Evolutionary conservation across 2,329 filamentous ascomycete species (phyloP).

Genomic region (Fusarium veterinarium): DNA sequence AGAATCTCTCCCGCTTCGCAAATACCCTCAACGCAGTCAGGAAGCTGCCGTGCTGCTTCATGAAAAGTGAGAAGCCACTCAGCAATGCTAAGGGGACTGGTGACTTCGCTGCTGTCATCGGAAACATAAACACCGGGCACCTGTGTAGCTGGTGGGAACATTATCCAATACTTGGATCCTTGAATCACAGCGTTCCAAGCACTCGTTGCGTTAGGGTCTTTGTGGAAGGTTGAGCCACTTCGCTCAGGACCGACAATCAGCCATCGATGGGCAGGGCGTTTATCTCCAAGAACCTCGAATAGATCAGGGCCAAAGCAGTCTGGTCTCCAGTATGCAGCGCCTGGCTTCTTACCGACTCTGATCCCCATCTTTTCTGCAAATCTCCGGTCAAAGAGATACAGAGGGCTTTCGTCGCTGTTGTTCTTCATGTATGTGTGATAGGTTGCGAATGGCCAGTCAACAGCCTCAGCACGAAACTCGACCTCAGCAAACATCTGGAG

Average conservation of each 20-base stretch:
- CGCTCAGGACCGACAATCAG: conserved; percentile 88
- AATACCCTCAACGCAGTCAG: conserved; percentile 86
- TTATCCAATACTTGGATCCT: conserved; percentile 97
- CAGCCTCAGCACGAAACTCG: conserved; percentile 88
- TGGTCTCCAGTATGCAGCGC: conserved; percentile 79
- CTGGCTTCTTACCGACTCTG: conserved; percentile 64
- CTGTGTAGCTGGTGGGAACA: conserved; percentile 84
- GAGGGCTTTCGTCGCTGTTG: conserved; percentile 84
- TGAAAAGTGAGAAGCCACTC: conserved; percentile 96
- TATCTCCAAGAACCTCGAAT: conserved; percentile 79
- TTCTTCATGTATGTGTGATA: conserved; percentile 86
- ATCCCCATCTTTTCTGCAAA: conserved; percentile 90
- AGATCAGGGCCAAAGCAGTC: conserved; percentile 88
- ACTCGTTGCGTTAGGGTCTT: conserved; percentile 77
- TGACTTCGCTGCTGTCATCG: conserved; percentile 90
- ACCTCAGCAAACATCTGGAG: conserved; percentile 72
- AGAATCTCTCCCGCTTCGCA: conserved; percentile 87
- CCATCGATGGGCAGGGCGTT: conserved; percentile 91
- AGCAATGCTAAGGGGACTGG: conserved; percentile 92
- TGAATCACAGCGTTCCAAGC: conserved; percentile 96
- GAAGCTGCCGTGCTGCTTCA: conserved; percentile 77
- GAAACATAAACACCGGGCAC: conserved; percentile 94
- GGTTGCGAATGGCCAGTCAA: conserved; percentile 87
- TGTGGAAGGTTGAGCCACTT: conserved; percentile 95
- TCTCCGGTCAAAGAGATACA: conserved; percentile 90